Conservation (phyloP, 2,329 filamentous ascomycete species). For the Podosphaera xanthii region DNA sequence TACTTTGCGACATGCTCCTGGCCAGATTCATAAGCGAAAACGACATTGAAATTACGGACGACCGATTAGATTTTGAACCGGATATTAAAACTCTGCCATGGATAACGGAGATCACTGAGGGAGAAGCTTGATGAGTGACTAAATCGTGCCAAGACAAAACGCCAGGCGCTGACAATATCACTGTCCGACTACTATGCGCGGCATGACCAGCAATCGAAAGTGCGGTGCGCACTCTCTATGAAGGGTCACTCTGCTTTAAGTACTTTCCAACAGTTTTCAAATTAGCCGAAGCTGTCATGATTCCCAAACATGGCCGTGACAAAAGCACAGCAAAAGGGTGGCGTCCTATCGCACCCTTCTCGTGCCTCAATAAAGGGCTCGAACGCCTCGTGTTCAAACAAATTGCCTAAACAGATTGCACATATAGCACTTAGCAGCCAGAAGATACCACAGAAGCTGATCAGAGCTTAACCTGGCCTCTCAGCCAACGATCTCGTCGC, state of each 20-base stretch:
- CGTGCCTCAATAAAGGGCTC: background rate
- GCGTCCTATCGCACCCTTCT: background rate
- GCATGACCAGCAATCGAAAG: background rate
- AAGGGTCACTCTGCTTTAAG: background rate
- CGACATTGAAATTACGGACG: background rate
- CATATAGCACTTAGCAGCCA: background rate
- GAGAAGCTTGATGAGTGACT: background rate
- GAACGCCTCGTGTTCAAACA: background rate
- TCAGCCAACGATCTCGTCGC: background rate
- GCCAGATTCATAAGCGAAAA: background rate
- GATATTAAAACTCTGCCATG: background rate
- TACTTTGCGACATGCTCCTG: background rate
- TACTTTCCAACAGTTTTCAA: background rate
- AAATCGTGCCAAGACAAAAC: background rate
- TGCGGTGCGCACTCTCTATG: background rate
- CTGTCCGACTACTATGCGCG: background rate
- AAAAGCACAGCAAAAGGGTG: background rate
- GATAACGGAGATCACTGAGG: background rate
- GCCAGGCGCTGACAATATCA: background rate
- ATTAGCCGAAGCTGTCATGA: background rate
- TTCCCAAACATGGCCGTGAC: background rate
- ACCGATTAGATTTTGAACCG: background rate
- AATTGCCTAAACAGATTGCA: background rate
- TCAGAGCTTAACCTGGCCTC: background rate
- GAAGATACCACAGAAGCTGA: background rate